Base-by-base conservation (phyloP, 2,329 filamentous ascomycete genomes). In the Cercospora citrullina region DNA sequence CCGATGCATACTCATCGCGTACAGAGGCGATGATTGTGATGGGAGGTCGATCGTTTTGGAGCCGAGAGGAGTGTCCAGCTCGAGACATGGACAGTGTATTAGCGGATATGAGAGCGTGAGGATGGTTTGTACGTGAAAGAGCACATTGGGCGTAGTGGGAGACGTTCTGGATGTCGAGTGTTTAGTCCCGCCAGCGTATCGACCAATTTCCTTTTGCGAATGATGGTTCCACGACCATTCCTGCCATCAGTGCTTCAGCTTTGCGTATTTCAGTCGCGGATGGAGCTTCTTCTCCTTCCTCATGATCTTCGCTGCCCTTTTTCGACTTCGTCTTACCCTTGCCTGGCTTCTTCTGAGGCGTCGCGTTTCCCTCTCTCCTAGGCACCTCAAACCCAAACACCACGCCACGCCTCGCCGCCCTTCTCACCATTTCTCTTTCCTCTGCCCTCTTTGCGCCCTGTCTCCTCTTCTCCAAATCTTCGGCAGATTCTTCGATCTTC, bases 201-300 rank as follows among this genome's bases (percentile, higher is more conserved):
- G 80, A 81, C 87, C 86, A 89, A 57, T 88, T 83, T 0, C 87
- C 87, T 71, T 89, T 89, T 0, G 86, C 86, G 76, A 85, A 89
- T 66, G 84, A 86, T 3, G 85, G 82, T 74, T 89, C 87, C 0
- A 88, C 86, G 3, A 88, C 84, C 55, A 81, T 81, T 0, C 85
- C 85, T 48, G 82, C 80, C 86, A 88, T 87, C 2, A 89, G 79
- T 7, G 86, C 87, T 75, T 89, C 87, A 66, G 86, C 88, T 70
- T 85, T 83, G 65, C 81, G 80, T 68, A 65, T 71, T 64, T 60
- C 74, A 10, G 68, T 74, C 53, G 48, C 48, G 10, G n/a, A 69
- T 67, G 60, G 64, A 16, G 72, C 68, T 8, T 21, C 64, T 23
- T 67, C 72, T 7, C 69, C 71, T n/a, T 75, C 71, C 10, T 68